These are phyloP conservation scores for Talaromyces sp. DNA, from an alignment of 2,329 filamentous ascomycete genomes.

Conservation along the genomic window DNA sequence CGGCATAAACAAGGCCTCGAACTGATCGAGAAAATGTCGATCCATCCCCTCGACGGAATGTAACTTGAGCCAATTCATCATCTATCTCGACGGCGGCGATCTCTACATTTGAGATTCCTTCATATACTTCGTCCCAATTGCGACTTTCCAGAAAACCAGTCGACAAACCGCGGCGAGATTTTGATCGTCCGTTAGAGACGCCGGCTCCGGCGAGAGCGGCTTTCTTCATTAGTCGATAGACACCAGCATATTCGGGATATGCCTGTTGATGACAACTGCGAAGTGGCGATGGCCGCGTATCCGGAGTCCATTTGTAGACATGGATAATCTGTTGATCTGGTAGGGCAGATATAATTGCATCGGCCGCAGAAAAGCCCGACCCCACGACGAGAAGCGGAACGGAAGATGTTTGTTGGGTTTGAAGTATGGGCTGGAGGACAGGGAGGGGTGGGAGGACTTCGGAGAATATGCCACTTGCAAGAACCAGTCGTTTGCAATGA, in stretches of 20 bases:
- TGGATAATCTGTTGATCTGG: constrained; percentile 54
- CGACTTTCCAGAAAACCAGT: constrained; percentile 52
- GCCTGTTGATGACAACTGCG: constrained; percentile 62
- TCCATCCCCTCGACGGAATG: constrained; percentile 48
- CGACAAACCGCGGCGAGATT: constrained; percentile 40
- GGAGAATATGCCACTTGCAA: constrained; percentile 63
- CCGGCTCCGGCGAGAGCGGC: constrained; percentile 38
- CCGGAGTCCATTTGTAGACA: constrained; percentile 62
- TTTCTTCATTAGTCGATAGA: constrained; percentile 64
- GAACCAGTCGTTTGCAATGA: constrained; percentile 58
- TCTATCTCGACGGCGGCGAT: constrained; percentile 44
- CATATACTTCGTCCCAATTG: constrained; percentile 55
- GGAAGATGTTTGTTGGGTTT: constrained; percentile 28
- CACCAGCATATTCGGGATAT: constrained; percentile 64
- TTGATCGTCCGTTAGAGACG: constrained; percentile 22
- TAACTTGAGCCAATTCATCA: constrained; percentile 40
- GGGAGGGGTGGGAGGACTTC: constrained; percentile 56
- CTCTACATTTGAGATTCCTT: constrained; percentile 59
- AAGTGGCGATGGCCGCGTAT: constrained; percentile 58
- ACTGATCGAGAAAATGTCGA: constrained; percentile 50
- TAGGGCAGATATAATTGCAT: constrained; percentile 59
- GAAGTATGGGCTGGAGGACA: constrained; percentile 51
- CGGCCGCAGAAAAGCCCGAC: constrained; percentile 65
- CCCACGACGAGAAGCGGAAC: constrained; percentile 59
- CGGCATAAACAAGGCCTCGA: constrained; percentile 56